phyloP scores from a whole-genome alignment of 768 basidiomycete genomes.

The Leccinum sublutescens region DNA sequence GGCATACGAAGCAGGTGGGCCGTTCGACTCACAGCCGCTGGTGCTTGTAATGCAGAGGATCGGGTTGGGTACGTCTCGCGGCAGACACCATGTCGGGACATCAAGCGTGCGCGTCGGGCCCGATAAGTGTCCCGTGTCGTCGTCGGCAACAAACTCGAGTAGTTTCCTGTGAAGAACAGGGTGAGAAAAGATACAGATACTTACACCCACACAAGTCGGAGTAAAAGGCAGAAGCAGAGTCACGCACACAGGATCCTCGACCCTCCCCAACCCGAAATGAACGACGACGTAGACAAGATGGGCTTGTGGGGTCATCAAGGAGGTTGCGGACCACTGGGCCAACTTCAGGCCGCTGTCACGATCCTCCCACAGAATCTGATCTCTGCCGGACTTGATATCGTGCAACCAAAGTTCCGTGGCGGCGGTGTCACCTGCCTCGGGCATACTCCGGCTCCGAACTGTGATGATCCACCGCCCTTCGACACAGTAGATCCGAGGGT shows the following conservation, averaged over 20 bases:
- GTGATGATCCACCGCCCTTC: too few species aligned
- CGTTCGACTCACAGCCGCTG: neutral
- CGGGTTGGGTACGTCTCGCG: constrained; percentile 5
- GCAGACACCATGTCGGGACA: too few species aligned
- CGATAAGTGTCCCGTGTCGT: neutral
- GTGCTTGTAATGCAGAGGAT: constrained; percentile 4
- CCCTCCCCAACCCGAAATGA: constrained; percentile 2
- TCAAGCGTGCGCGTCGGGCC: too few species aligned
- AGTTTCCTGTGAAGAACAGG: constrained; percentile 7
- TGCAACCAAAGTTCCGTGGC: too few species aligned
- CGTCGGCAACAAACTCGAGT: constrained; percentile 17
- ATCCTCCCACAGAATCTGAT: too few species aligned
- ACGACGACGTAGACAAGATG: constrained; percentile 17
- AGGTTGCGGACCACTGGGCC: constrained; percentile 3
- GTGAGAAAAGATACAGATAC: too few species aligned
- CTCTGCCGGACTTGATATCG: too few species aligned
- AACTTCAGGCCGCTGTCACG: too few species aligned
- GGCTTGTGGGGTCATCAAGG: constrained; percentile 5
- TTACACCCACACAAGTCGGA: too few species aligned
- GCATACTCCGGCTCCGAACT: too few species aligned
- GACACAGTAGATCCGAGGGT: too few species aligned
- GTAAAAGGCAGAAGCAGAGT: neutral
- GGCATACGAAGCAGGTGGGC: constrained; percentile 7
- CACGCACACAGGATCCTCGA: constrained; percentile 19
- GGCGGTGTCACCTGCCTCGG: too few species aligned